These are phyloP conservation scores for Butyriboletus loyo DNA, from an alignment of 768 basidiomycete genomes.

Conservation along the genomic window DNA sequence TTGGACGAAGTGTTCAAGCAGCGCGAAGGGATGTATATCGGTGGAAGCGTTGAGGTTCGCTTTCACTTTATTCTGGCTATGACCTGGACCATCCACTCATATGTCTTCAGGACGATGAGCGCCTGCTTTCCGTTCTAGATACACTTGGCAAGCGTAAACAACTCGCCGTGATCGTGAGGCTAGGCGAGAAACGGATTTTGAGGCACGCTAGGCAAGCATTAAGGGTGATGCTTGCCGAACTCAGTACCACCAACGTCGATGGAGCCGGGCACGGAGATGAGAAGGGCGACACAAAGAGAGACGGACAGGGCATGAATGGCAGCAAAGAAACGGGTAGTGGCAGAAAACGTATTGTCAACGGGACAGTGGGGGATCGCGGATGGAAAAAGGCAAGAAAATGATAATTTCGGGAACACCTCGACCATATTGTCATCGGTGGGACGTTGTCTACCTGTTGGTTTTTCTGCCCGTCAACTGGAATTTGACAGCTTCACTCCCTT, in stretches of 20 bases:
- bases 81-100: not conserved
- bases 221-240: conserved; percentile 2
- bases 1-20: conserved; percentile 45
- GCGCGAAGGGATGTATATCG: conserved; percentile 43
- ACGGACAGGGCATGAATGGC: not conserved
- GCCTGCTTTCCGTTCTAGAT: conserved; percentile 28
- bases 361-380: conserved; percentile 3
- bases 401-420: not conserved
- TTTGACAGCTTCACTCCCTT: not conserved
- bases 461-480: not conserved
- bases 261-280: not conserved
- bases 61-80: not conserved
- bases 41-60: conserved; percentile 42
- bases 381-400: conserved; percentile 23
- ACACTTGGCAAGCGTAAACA: conserved; percentile 44
- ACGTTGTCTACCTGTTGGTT: not conserved
- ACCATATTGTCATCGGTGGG: not conserved
- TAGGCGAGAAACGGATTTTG: conserved; percentile 79
- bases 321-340: not conserved
- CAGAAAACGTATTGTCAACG: conserved; percentile 17
- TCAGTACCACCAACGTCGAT: not conserved
- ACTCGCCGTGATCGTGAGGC: conserved; percentile 67
- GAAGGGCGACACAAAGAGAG: conserved; percentile 1
- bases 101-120: conserved; percentile 48
- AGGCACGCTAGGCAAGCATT: conserved; percentile 23